phyloP scores from a whole-genome alignment of 306 rosid species.

The Vicia faba region DNA sequence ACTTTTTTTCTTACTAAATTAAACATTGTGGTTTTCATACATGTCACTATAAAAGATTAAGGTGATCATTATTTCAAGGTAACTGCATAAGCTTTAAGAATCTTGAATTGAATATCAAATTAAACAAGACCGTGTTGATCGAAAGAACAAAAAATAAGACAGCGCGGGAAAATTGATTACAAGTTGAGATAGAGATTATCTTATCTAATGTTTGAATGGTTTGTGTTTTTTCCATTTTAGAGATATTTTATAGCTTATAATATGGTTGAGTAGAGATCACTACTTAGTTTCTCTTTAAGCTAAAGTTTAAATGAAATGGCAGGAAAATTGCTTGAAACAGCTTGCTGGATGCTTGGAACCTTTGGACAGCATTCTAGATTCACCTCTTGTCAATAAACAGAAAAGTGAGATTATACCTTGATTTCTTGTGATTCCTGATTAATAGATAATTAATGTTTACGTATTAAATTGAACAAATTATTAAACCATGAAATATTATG shows the following conservation, averaged over 20 bases:
- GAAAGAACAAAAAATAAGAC: too few species aligned
- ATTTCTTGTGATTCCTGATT: constrained; percentile 16
- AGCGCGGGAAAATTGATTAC: too few species aligned
- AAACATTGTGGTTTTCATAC: neutral
- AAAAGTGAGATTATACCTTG: constrained; percentile 46
- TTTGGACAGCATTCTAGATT: constrained; percentile 72
- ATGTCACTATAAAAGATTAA: constrained; percentile 14
- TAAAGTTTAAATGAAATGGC: constrained; percentile 40
- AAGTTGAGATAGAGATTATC: too few species aligned
- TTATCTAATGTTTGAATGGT: too few species aligned
- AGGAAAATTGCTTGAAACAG: constrained; percentile 85
- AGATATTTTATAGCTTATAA: neutral
- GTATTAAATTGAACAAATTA: constrained; percentile 1
- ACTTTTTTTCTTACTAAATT: neutral
- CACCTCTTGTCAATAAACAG: constrained; percentile 70
- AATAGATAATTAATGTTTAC: constrained; percentile 4
- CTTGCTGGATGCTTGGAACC: constrained; percentile 78
- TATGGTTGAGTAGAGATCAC: neutral
- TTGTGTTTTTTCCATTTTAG: too few species aligned
- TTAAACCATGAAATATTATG: neutral
- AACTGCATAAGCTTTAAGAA: neutral
- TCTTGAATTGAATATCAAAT: neutral
- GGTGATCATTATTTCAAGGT: constrained; percentile 31
- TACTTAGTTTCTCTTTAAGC: constrained; percentile 17
- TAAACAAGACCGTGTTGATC: neutral